Base-by-base conservation (phyloP, 1,284 basidiomycete species). In the Apiotrichum mycotoxinovorans region DNA sequence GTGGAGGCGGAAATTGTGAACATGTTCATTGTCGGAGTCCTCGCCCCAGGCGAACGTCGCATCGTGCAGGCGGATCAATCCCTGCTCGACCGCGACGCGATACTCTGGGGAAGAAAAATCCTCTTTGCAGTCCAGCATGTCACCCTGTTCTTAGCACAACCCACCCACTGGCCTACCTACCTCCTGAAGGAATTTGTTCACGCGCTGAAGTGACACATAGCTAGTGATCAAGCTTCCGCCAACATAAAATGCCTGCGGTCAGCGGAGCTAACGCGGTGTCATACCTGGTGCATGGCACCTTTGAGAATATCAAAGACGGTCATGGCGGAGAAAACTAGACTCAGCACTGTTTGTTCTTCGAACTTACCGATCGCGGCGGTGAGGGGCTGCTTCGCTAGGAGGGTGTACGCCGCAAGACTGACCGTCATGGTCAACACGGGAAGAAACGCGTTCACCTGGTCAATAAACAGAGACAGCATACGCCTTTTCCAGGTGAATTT, bases 361-460 rank as follows among this genome's bases (percentile, higher is more conserved):
- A 12, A 30, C 30, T 12, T 30, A 30, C 30, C 74, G 62, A 53
- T 73, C 11, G 75, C 68, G 15, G 74, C 80, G 1, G 79, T 79
- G 11, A 83, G 69, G 30, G 77, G 68, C 59, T 74, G 64, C 61
- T 79, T 76, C 67, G 81, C 75, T 9, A 82, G 66, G 2, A 79
- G 62, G 17, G 81, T 82, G 65, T 83, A 87, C 40, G 83, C 81
- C 8, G 81, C 80, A 69, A 84, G 89, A 0, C 87, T 87, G 20
- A 81, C 79, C 38, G 85, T 67, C 82, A 88, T 89, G 18, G 83
- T 84, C 34, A 84, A 60, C 5, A 86, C 75, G 0, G 87, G 86
- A 38, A 88, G 82, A 38, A 84, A 49, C 60, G 79, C 82, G 70
- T 84, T 86, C 60, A 60, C 58, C 53, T 72, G 26, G n/a, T 52